Base-by-base conservation (phyloP, 768 basidiomycete species). In the Pulveroboletus sp. region DNA sequence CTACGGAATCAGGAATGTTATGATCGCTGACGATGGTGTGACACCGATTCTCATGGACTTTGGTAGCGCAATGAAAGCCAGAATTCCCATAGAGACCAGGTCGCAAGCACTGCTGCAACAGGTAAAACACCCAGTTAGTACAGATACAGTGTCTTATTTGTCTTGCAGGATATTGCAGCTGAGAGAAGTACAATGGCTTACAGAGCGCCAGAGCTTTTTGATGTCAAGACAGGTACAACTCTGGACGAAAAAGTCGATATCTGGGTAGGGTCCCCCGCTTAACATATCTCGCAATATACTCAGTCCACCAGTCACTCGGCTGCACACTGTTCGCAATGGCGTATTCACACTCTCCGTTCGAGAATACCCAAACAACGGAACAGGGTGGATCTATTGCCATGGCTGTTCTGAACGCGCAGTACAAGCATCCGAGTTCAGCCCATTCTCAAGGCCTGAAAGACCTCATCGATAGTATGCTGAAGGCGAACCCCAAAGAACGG, bases 111-210 rank as follows among this genome's bases (percentile, higher is more conserved):
- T 99, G 40, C 61, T 88, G 15, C 93, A 97, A 58, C 96, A 98
- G 75, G 88, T 87, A 49, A 45, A 70, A n/a, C 28, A 30, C 26
- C 32, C 28, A 39, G 28, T n/a, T 32, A 28, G 14, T 33, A 58
- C 3, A 49, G 21, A 18, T 32, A 11, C 24, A 10, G 28, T 21
- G 46, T 44, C 52, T 46, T 41, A 47, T 47, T 27, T 10, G n/a
- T 24, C 9, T n/a, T 51, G 17, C 51, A 89, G 81, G 96, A 99
- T 66, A 83, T 95, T 55, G 96, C 96, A 3, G 93, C 92, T 15
- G 96, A 99, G 68, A 94, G 95, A 68, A 95, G 93, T 57, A 93
- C 93, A 11, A 98, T 99, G 96, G 90, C 96, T 0, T 99, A 95
- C 61, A 85, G 96, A 17, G 94, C 96, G 2, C 96, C 96, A 0